Conservation (phyloP, 768 basidiomycete species). For the Cystofilobasidium capitatum region DNA sequence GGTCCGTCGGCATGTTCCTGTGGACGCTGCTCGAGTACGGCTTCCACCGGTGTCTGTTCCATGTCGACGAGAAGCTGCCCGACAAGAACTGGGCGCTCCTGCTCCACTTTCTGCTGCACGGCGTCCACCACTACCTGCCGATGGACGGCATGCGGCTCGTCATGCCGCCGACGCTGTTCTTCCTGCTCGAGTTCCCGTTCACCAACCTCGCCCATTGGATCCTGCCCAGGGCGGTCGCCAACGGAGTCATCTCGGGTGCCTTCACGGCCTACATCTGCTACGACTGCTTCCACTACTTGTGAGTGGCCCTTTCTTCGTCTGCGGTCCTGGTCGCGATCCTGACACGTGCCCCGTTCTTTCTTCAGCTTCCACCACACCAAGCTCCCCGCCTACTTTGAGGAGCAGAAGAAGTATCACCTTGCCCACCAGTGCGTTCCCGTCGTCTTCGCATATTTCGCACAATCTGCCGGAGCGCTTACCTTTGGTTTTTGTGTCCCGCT, state of each 20-base stretch:
- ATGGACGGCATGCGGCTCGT: slow-evolving; percentile 73
- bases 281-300: slow-evolving; percentile 88
- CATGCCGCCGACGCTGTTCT: slow-evolving; percentile 87
- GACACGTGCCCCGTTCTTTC: background rate
- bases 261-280: slow-evolving; percentile 72
- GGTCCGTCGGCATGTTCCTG: slow-evolving; percentile 60
- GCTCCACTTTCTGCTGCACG: slow-evolving; percentile 85
- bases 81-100: slow-evolving; percentile 69
- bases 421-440: slow-evolving; percentile 73
- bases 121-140: slow-evolving; percentile 91
- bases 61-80: slow-evolving; percentile 77
- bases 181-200: slow-evolving; percentile 67
- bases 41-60: slow-evolving; percentile 94
- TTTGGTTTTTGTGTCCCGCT: no score
- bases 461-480: background rate
- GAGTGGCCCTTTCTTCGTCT: slow-evolving; percentile 36
- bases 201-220: slow-evolving; percentile 69
- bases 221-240: slow-evolving; percentile 76
- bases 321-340: background rate
- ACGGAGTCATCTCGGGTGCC: slow-evolving; percentile 80
- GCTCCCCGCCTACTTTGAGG: slow-evolving; percentile 72
- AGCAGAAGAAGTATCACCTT: slow-evolving; percentile 95
- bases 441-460: background rate
- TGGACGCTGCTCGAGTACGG: slow-evolving; percentile 93
- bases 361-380: slow-evolving; percentile 63